These are phyloP conservation scores for Meira nashicola DNA, from an alignment of 1,284 basidiomycete genomes.

Conservation along the genomic window DNA sequence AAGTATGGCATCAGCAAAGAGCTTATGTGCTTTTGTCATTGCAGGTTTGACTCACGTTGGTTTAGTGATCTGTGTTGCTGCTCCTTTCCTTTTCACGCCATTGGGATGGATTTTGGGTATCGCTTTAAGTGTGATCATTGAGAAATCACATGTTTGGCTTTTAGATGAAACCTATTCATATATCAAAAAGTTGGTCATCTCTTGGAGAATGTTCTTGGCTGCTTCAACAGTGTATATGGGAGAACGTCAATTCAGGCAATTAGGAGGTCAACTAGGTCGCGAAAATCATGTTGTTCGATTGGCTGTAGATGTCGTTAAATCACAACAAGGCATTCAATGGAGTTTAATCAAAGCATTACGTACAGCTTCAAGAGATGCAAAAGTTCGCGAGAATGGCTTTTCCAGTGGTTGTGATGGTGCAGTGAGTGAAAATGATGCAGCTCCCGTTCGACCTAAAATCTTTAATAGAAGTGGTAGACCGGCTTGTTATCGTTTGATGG, in stretches of 20 bases:
- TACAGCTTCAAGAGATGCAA: neutral
- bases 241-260: too few species aligned
- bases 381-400: neutral
- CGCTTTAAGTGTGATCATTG: constrained; percentile 3
- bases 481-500: neutral
- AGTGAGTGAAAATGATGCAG: too few species aligned
- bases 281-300: neutral
- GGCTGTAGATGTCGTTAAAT: constrained; percentile 4
- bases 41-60: constrained; percentile 13
- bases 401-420: too few species aligned
- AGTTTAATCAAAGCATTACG: constrained; percentile 6
- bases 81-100: constrained; percentile 19
- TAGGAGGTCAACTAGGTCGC: neutral
- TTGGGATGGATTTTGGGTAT: constrained; percentile 16
- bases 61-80: constrained; percentile 12
- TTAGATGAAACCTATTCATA: constrained; percentile 14
- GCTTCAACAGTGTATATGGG: neutral
- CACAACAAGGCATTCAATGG: neutral
- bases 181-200: constrained; percentile 10
- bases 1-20: constrained; percentile 24
- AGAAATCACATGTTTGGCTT: constrained; percentile 11
- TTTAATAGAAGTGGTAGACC: neutral
- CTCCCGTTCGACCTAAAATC: too few species aligned
- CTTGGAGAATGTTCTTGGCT: constrained; percentile 5
- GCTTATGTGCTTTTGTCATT: constrained; percentile 15